Conservation (phyloP, 2,329 filamentous ascomycete species). For the Didymella pomorum region DNA sequence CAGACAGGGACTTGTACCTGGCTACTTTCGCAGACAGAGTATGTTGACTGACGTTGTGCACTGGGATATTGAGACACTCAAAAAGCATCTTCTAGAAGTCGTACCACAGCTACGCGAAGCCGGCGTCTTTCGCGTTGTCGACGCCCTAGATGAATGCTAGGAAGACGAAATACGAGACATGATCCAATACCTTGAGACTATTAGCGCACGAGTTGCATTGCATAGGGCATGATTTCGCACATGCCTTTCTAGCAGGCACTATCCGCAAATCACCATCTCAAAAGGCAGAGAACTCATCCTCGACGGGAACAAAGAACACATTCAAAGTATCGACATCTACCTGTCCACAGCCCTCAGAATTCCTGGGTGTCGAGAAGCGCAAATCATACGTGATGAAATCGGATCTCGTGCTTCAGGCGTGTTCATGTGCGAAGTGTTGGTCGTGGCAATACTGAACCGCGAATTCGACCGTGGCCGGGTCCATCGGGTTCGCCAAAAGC, state of each 20-base stretch:
- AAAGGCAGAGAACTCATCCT: conserved; percentile 43
- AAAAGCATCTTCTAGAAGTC: conserved; percentile 8
- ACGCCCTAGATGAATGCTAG: conserved; percentile 61
- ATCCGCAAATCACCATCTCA: conserved; percentile 53
- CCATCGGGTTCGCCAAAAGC: conserved; percentile 38
- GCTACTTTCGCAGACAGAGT: too few relatives aligned
- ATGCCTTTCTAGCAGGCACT: conserved; percentile 50
- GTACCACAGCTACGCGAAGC: too few relatives aligned
- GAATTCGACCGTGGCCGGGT: conserved; percentile 47
- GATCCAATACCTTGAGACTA: conserved; percentile 53
- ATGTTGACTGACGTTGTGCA: too few relatives aligned
- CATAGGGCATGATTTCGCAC: neutral
- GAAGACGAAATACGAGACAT: conserved; percentile 55
- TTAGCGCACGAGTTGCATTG: neutral
- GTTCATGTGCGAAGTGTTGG: conserved; percentile 52
- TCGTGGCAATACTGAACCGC: conserved; percentile 55
- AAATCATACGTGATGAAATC: too few relatives aligned
- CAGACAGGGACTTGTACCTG: too few relatives aligned
- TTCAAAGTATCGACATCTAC: too few relatives aligned
- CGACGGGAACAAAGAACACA: too few relatives aligned
- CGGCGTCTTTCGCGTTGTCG: too few relatives aligned
- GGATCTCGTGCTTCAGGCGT: conserved; percentile 52
- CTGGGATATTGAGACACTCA: too few relatives aligned
- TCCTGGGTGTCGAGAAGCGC: too few relatives aligned
- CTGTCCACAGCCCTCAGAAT: too few relatives aligned